A percentile compares a stretch with the other conserved stretches of the same genome.
Evolutionary conservation across 1,139 yeast genomes (phyloP).

Genomic region (Fermentozyma sake): DNA sequence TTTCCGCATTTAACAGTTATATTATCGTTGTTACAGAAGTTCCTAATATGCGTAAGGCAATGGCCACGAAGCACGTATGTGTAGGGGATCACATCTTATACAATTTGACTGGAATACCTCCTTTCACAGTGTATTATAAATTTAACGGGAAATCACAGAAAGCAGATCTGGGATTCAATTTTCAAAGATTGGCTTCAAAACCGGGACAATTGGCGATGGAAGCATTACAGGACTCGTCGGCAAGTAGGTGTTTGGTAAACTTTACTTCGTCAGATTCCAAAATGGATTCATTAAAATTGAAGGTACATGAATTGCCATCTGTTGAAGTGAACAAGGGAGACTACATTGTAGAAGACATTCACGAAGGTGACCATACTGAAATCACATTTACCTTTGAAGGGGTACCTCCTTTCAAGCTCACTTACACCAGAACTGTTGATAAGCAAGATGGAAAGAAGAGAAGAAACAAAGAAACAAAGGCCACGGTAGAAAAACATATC

Average conservation of each 20-base stretch:
- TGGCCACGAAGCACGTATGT: constrained; percentile 56
- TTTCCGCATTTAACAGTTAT: constrained; percentile 29
- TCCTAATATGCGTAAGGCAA: constrained; percentile 54
- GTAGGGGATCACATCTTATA: constrained; percentile 88
- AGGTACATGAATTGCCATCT: constrained; percentile 79
- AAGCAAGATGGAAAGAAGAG: constrained; percentile 26
- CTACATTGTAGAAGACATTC: constrained; percentile 71
- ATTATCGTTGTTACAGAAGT: constrained; percentile 66
- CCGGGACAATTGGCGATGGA: constrained; percentile 72
- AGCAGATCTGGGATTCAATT: constrained; percentile 52
- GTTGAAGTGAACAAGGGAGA: constrained; percentile 85
- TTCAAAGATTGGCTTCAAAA: constrained; percentile 69
- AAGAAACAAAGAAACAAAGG: constrained; percentile 28
- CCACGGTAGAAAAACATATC: constrained; percentile 75
- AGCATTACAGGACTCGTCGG: constrained; percentile 71
- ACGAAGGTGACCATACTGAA: constrained; percentile 85
- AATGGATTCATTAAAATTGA: constrained; percentile 42
- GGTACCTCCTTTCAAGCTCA: constrained; percentile 65
- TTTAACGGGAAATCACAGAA: constrained; percentile 62
- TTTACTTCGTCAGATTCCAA: constrained; percentile 40
- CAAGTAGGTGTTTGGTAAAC: constrained; percentile 62
- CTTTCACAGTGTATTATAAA: constrained; percentile 68
- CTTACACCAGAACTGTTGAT: constrained; percentile 48
- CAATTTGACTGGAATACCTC: constrained; percentile 72
- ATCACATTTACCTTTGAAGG: constrained; percentile 65